These are phyloP conservation scores for Elaeis guineensis DNA, from an alignment of 176 grass and related monocot genomes.

Conservation along the genomic window DNA sequence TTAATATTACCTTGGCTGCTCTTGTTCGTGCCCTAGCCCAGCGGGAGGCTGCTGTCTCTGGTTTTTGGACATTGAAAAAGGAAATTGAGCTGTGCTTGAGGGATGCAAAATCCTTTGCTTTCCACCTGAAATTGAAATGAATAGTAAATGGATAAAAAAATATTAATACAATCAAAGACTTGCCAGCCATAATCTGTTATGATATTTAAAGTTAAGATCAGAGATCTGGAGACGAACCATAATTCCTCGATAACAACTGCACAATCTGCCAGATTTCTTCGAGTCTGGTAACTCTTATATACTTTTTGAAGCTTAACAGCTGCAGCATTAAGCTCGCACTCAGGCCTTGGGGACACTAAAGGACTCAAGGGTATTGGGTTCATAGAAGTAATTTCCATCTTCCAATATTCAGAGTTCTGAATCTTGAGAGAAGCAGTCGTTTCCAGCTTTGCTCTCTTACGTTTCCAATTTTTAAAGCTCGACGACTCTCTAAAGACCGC, in stretches of 20 bases:
- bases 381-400: background rate
- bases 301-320: conserved; percentile 18
- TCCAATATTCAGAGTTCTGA: background rate
- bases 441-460: background rate
- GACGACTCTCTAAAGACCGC: background rate
- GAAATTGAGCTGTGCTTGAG: conserved; percentile 22
- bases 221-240: too few species aligned
- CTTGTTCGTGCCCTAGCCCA: conserved; percentile 83
- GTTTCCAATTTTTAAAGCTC: conserved; percentile 1
- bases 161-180: too few species aligned
- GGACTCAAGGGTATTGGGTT: background rate
- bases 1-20: conserved; percentile 67
- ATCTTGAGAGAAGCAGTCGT: background rate
- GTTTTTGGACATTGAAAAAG: conserved; percentile 59
- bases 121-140: conserved; percentile 55
- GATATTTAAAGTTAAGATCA: too few species aligned
- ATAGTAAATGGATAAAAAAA: too few species aligned
- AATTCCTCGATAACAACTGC: conserved; percentile 1
- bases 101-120: conserved; percentile 65
- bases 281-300: conserved; percentile 19
- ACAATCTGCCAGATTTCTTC: conserved; percentile 21
- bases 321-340: conserved; percentile 5
- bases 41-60: conserved; percentile 69
- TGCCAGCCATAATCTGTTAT: too few species aligned
- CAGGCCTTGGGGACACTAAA: background rate